Evolutionary conservation across 225 moss, liverwort and hornwort species (phyloP), one percentile per base, ranked within the genome.

Genomic region (Bryum argenteum): DNA sequence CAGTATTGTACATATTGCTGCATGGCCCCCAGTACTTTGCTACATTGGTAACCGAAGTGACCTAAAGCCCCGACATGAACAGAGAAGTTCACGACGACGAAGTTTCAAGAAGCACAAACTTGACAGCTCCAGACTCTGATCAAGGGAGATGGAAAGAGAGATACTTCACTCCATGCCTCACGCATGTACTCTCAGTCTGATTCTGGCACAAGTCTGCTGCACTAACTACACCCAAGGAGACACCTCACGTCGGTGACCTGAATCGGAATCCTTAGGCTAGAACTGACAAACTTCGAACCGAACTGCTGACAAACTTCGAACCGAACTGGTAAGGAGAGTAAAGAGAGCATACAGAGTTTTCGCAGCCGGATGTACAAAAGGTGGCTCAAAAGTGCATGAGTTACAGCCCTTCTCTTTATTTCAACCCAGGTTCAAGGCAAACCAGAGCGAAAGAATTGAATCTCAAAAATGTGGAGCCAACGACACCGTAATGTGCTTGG

Each of bases 371-470:
- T 51, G 64, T 26, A 63, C 57, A 71, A 67, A 54, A 57, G 42
- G 26, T 43, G 33, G 58, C 75, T 61, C 78, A 77, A 70, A 75
- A 75, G 78, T 66, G 62, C 56, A 66, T 61, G 62, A 54, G 58
- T 72, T 52, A 53, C 63, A 62, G 66, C 70, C 61, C 78, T 69
- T 78, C 72, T 69, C 68, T 83, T 86, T 80, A 83, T 86, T 83
- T 66, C 85, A 77, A 72, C 83, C 72, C 78, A 73, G 78, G 83
- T 83, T 80, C 72, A 52, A 78, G 72, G 19, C 40, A 72, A 78
- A 83, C 83, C 83, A 80, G 78, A 76, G 86, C 58, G 40, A 73
- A 78, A 83, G 69, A 86, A 83, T 75, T 59, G 66, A 61, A 57
- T 77, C 77, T 66, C 72, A 75, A 61, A 68, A 75, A 72, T 52